A percentile compares a stretch with the other conserved stretches of the same genome.
phyloP scores from a whole-genome alignment of 2,329 filamentous ascomycete species.

The Fusarium sp. region DNA sequence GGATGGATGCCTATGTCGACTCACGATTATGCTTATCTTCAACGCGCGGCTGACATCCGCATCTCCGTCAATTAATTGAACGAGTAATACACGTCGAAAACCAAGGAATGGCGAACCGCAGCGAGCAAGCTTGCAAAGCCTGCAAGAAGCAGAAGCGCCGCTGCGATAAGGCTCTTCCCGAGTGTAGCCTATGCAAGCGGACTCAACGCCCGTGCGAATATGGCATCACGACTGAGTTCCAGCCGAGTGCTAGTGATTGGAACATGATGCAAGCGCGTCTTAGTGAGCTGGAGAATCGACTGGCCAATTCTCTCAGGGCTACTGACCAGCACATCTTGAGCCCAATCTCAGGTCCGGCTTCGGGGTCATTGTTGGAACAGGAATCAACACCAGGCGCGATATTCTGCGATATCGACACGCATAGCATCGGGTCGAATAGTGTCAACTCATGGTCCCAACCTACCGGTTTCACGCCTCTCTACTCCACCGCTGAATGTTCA shows the following conservation, averaged over 20 bases:
- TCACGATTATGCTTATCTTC: neutral
- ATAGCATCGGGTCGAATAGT: neutral
- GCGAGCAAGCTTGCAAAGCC: neutral
- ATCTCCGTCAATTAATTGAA: neutral
- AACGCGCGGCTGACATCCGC: neutral
- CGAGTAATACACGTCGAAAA: neutral
- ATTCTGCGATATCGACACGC: neutral
- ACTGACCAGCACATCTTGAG: neutral
- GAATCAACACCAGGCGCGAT: neutral
- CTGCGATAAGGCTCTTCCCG: neutral
- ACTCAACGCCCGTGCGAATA: neutral
- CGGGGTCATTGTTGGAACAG: neutral
- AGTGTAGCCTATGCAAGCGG: neutral
- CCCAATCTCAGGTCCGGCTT: neutral
- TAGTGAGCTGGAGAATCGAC: neutral
- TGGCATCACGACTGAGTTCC: neutral
- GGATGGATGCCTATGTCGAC: neutral
- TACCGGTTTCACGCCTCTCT: neutral
- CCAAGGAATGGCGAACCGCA: no score
- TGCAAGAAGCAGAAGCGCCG: neutral
- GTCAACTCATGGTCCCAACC: neutral
- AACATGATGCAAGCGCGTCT: neutral
- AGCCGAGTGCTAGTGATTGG: neutral
- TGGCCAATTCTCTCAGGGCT: neutral
- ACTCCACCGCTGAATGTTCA: rapidly evolving